Evolutionary conservation across 2,329 filamentous ascomycete genomes (phyloP).

Genomic region (Fusarium musae): DNA sequence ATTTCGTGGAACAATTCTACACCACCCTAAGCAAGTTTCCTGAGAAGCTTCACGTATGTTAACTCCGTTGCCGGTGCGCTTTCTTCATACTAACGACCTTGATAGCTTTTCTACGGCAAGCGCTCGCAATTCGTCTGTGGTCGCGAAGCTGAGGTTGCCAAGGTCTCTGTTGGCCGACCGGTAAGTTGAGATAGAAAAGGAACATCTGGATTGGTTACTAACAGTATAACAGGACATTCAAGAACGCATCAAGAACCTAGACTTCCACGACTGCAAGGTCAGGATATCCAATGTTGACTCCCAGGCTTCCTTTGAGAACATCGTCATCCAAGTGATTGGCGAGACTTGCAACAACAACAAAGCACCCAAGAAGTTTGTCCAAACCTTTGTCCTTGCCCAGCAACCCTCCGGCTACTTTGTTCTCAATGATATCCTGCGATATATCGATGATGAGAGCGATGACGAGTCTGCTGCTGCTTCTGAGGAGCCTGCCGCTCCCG

Average conservation of each 20-base stretch:
- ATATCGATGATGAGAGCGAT: slow-evolving; percentile 86
- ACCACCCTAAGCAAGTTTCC: slow-evolving; percentile 94
- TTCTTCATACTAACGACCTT: slow-evolving; percentile 16
- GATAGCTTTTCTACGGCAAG: slow-evolving; percentile 92
- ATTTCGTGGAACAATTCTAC: slow-evolving; percentile 99
- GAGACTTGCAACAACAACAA: slow-evolving; percentile 95
- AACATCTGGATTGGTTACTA: slow-evolving; percentile 6
- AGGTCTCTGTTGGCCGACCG: slow-evolving; percentile 87
- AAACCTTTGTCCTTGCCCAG: slow-evolving; percentile 96
- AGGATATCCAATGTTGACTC: slow-evolving; percentile 98
- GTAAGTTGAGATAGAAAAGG: slow-evolving; percentile 56
- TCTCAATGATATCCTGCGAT: slow-evolving; percentile 97
- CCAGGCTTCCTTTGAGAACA: slow-evolving; percentile 90
- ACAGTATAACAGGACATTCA: slow-evolving; percentile 78
- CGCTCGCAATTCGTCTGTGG: slow-evolving; percentile 95
- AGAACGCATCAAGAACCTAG: slow-evolving; percentile 90
- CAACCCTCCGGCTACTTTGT: slow-evolving; percentile 98
- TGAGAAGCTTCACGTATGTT: slow-evolving; percentile 84
- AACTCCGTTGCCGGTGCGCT: not conserved
- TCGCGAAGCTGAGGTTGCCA: slow-evolving; percentile 86
- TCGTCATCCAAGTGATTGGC: slow-evolving; percentile 97
- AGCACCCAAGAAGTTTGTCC: slow-evolving; percentile 94
- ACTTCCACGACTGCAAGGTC: slow-evolving; percentile 98
- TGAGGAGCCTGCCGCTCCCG: slow-evolving; percentile 48
- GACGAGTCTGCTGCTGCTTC: slow-evolving; percentile 64